These are phyloP conservation scores for Wolfiporia cocos DNA, from an alignment of 1,284 basidiomycete genomes.

Conservation along the genomic window DNA sequence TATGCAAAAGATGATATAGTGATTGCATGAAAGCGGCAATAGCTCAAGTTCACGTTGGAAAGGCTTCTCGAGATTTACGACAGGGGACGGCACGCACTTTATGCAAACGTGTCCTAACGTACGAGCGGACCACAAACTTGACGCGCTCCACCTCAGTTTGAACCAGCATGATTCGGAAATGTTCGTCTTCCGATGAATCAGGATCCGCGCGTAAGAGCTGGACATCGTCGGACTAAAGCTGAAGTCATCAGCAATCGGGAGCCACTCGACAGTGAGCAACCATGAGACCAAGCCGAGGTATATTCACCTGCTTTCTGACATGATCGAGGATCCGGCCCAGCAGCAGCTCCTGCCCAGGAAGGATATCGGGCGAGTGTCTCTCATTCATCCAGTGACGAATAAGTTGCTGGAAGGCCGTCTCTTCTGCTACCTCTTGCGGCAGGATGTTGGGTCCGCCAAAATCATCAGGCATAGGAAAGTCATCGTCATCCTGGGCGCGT, in stretches of 20 bases:
- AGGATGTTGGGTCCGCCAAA: slow-evolving; percentile 10
- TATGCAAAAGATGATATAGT: too few relatives aligned
- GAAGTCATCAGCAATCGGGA: slow-evolving; percentile 12
- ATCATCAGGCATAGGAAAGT: slow-evolving; percentile 13
- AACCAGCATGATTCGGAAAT: slow-evolving; percentile 85
- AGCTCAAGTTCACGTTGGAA: too few relatives aligned
- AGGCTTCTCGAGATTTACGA: neutral
- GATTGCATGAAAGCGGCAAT: too few relatives aligned
- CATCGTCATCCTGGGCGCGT: slow-evolving; percentile 19
- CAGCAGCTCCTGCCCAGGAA: slow-evolving; percentile 71
- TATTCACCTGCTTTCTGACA: slow-evolving; percentile 78
- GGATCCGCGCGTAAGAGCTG: slow-evolving; percentile 72
- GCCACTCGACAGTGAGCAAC: neutral
- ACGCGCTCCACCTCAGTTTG: slow-evolving; percentile 91
- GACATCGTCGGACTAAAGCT: slow-evolving; percentile 30
- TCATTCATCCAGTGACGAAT: slow-evolving; percentile 85
- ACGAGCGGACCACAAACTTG: slow-evolving; percentile 84
- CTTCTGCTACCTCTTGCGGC: slow-evolving; percentile 20
- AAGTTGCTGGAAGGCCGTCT: slow-evolving; percentile 53
- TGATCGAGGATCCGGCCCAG: slow-evolving; percentile 73
- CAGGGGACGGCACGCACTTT: slow-evolving; percentile 53
- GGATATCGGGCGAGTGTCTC: slow-evolving; percentile 74
- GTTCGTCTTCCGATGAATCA: slow-evolving; percentile 81
- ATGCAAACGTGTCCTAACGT: slow-evolving; percentile 78
- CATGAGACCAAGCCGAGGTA: too few relatives aligned